Base-by-base conservation (phyloP, 177 flowering plant species). In the Tripterygium wilfordii region DNA sequence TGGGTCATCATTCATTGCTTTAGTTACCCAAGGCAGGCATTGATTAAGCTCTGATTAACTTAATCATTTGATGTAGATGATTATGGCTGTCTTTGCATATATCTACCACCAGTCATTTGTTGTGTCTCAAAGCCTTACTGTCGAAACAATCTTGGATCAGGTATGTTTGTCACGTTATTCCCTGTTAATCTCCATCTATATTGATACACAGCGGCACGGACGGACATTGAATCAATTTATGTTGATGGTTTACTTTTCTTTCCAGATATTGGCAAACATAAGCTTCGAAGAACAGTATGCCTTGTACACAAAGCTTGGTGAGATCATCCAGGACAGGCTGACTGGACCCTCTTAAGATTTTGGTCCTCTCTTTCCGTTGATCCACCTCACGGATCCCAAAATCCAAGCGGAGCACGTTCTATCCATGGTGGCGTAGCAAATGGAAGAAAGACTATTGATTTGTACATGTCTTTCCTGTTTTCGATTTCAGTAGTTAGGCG, bases 51-150 rank as follows among this genome's bases (percentile, higher is more conserved):
- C 25, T 19, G 23, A 1, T 16, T 31, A 15, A 14, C 46, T 53
- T 20, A 3, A 4, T 50, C 10, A 32, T 43, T 53, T 33, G 31
- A 5, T 69, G 75, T 60, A 92, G 96, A 92, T 92, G 98, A 95
- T 89, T 70, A 92, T 92, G 98, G 98, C 96, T 1, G 95, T 84
- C 13, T 92, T 92, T 57, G 85, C 98, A 0, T 91, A 88, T 61
- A 91, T 80, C 48, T 91, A 83, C 49, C 85, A 83, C 50, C 98
- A 88, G 64, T 88, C 98, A 2, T 91, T 91, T 60, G 58, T 91
- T 12, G 71, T 69, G 40, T 53, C 80, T 17, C 82, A 85, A 44
- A 82, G 72, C 69, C 45, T 71, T 38, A 70, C 95, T 0, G 75
- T 88, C 28, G 95, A 85, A 48, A 66, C 53, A 63, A 79, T 91